Evolutionary conservation across 2,329 filamentous ascomycete species (phyloP).

Genomic region (Pyricularia pennisetigena): DNA sequence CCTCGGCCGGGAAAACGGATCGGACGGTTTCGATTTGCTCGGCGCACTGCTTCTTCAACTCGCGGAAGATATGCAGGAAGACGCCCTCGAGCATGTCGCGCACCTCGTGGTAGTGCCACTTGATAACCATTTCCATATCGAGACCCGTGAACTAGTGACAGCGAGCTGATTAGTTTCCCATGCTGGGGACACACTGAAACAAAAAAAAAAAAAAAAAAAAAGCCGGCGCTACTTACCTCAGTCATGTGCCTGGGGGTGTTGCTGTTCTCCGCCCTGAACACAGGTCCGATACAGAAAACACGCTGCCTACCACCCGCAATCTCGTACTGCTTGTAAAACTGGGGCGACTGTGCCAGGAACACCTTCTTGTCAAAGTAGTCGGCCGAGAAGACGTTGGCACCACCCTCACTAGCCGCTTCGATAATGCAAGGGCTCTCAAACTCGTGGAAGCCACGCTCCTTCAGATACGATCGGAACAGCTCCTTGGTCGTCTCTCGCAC

Average conservation of each 20-base stretch:
- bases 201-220: not conserved
- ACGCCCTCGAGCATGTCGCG: slow-evolving; percentile 62
- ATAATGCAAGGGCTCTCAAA: slow-evolving; percentile 88
- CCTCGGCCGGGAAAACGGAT: slow-evolving; percentile 64
- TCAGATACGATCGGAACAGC: slow-evolving; percentile 50
- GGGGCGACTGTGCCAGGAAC: slow-evolving; percentile 69
- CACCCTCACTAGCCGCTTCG: slow-evolving; percentile 84
- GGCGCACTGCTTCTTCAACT: slow-evolving; percentile 55
- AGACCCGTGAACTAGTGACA: slow-evolving; percentile 62
- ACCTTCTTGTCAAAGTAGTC: slow-evolving; percentile 83
- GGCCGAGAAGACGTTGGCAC: slow-evolving; percentile 82
- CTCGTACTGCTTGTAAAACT: slow-evolving; percentile 83
- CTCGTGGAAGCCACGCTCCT: slow-evolving; percentile 63
- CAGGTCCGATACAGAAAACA: slow-evolving; percentile 69
- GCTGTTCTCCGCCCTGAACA: slow-evolving; percentile 79
- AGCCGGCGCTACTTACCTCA: slow-evolving; percentile 35
- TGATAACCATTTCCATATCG: slow-evolving; percentile 84
- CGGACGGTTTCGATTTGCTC: slow-evolving; percentile 66
- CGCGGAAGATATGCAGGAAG: slow-evolving; percentile 70
- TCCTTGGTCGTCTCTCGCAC: slow-evolving; percentile 31
- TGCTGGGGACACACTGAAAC: not conserved
- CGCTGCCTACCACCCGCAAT: slow-evolving; percentile 70
- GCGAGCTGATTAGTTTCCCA: slow-evolving; percentile 7
- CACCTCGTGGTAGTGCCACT: slow-evolving; percentile 69
- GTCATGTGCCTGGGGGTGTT: slow-evolving; percentile 82